phyloP scores from a whole-genome alignment of 768 basidiomycete genomes.

The Russula emetica region DNA sequence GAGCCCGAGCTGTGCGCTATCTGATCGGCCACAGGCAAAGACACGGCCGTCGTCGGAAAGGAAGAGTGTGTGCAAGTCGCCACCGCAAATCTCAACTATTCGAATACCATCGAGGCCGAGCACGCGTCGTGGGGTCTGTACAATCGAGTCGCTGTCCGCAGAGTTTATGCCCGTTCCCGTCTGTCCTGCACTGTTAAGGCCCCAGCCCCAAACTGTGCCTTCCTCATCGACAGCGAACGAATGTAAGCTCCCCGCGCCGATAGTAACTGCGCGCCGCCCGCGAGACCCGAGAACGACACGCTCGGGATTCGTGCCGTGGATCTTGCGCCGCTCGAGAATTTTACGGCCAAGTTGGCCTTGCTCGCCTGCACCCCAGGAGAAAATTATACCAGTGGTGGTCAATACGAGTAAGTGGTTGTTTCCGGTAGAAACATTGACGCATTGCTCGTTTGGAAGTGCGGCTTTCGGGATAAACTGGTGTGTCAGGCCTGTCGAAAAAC shows the following conservation, averaged over 20 bases:
- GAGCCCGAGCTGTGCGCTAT: constrained; percentile 80
- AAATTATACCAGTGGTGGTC: constrained; percentile 82
- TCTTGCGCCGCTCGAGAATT: constrained; percentile 81
- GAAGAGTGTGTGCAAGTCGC: constrained; percentile 90
- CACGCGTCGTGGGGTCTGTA: constrained; percentile 64
- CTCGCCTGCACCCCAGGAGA: constrained; percentile 88
- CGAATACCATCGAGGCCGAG: constrained; percentile 51
- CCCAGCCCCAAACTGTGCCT: constrained; percentile 91
- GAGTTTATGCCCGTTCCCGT: constrained; percentile 55
- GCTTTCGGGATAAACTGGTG: constrained; percentile 67
- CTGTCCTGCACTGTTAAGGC: constrained; percentile 88
- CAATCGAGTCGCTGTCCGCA: constrained; percentile 46
- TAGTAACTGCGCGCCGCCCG: constrained; percentile 55
- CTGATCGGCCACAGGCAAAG: constrained; percentile 80
- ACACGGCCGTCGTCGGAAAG: constrained; percentile 78
- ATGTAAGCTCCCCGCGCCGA: constrained; percentile 81
- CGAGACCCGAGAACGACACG: constrained; percentile 71
- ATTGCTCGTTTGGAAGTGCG: constrained; percentile 59
- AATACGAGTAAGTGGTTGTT: constrained; percentile 87
- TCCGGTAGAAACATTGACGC: constrained; percentile 72
- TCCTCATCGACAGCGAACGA: constrained; percentile 86
- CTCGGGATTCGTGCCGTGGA: constrained; percentile 85
- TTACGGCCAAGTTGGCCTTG: constrained; percentile 89
- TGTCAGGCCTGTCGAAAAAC: constrained; percentile 65
- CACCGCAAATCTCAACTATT: constrained; percentile 72